Evolutionary conservation across 257 asterid genomes (phyloP), one percentile per base, ranked within the genome.

Genomic region (Solanum arcanum): DNA sequence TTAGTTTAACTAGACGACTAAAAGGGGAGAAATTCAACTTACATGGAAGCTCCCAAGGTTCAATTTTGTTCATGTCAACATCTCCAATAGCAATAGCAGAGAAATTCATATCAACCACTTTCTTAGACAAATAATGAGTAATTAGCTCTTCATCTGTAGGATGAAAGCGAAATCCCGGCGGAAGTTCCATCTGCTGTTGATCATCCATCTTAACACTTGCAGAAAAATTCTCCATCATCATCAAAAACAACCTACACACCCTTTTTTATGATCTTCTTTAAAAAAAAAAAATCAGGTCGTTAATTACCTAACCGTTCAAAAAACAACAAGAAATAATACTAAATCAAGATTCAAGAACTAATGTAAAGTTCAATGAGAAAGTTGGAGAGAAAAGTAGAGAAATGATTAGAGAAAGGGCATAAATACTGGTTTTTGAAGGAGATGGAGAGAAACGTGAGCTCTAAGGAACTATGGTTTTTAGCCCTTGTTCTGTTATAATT

Each of bases 1-100:
- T 72, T 16, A 33, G 78, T 72, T 72, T 33, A 33, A 72, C 25
- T 44, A 7, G 47, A 20, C 18, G 9, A 10, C 18, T 73, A 46
- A 73, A 69, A 86, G 37, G 13, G 66, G 31, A 42, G 64, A 27
- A 78, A 47, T 21, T 27, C 16, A 69, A 85, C 92, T 92, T 89
- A 95, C 98, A 88, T 42, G 98, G 97, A 88, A 95, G 90, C 5
- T 95, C 94, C 98, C 98, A 94, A 5, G 98, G 98, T 85, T 95
- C 98, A 87, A 95, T 84, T 82, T 91, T 93, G 92, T 95, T 95
- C 95, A 95, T 93, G 88, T 95, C 98, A 56, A 92, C 98, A 23
- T 95, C 98, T 64, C 94, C 95, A 86, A 95, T 92, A 37, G 98
- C 95, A 74, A 76, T 66, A 37, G 96, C 92, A 35, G 91, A 69